Evolutionary conservation across 2,329 filamentous ascomycete species (phyloP).

Genomic region (Diaporthe vexans): DNA sequence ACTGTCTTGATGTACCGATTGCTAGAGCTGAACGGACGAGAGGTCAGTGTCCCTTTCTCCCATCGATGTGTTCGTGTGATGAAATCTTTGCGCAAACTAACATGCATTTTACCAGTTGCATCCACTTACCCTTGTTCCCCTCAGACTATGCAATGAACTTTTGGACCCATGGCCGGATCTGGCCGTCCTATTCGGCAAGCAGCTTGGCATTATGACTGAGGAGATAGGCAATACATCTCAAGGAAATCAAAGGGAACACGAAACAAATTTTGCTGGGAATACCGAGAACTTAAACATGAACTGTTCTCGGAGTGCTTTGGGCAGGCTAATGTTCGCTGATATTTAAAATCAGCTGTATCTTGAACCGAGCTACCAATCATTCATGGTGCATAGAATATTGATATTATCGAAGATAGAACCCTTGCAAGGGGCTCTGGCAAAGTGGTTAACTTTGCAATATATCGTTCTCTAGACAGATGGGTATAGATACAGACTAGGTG

Average conservation of each 20-base stretch:
- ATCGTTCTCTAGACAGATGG: too few species aligned
- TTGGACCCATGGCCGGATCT: not conserved
- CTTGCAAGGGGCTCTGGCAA: too few species aligned
- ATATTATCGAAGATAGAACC: too few species aligned
- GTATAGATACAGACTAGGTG: too few species aligned
- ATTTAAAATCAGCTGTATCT: too few species aligned
- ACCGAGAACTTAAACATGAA: not conserved
- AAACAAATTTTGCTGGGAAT: not conserved
- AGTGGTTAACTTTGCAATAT: too few species aligned
- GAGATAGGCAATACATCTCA: not conserved
- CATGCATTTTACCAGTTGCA: not conserved
- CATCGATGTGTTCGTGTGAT: not conserved
- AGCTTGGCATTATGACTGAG: not conserved
- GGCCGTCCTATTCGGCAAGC: not conserved
- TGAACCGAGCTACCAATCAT: too few species aligned
- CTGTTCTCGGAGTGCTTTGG: not conserved
- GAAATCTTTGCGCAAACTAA: not conserved
- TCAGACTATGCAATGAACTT: not conserved
- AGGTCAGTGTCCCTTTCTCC: not conserved
- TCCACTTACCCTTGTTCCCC: not conserved
- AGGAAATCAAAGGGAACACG: not conserved
- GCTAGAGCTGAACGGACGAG: not conserved
- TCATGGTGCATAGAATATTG: too few species aligned
- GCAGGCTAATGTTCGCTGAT: not conserved
- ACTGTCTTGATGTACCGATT: not conserved